Evolutionary conservation across 768 basidiomycete genomes (phyloP), one percentile per base, ranked within the genome.

Genomic region (Arthromyces matolae): DNA sequence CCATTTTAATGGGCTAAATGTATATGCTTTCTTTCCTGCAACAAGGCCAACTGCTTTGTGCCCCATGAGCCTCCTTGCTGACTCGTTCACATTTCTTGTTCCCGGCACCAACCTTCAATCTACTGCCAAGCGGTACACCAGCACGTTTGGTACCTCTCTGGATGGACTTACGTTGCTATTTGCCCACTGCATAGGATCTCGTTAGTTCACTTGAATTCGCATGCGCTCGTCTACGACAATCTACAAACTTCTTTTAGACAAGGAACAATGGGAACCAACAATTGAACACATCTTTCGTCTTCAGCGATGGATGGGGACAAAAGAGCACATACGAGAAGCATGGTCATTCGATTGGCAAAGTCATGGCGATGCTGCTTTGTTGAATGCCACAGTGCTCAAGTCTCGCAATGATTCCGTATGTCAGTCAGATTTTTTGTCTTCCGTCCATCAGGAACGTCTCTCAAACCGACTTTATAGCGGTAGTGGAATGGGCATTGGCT

Each of bases 281-380:
- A 59, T 71, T 5, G 49, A 65, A 20, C 47, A 50, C 9, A 40
- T 64, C n/a, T 67, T 70, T 36, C 32, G 50, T 6, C 42, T 56
- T 8, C 63, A 67, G 35, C 41, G 49, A 6, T 18, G 8, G 1
- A 62, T 60, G 32, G 38, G 53, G 18, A 39, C 32, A n/a, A 46
- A 54, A 18, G 51, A 57, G 33, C 53, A 56, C n/a, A 62, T 72
- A 42, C 65, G 65, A 8, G 71, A 73, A 42, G 68, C 67, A 1
- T 73, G 70, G 71, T 49, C 66, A 2, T 61, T 72, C 18, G 72
- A 73, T 53, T 71, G 67, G 67, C 70, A 64, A 29, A 68, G 55
- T 22, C 70, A 71, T 39, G 72, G 72, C 12, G 70, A 71, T 24
- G 61, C 67, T 4, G 68, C 64, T 14, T 43, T 64, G 5, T 18